phyloP scores from a whole-genome alignment of 208 protist species.

The Acanthamoeba quina region DNA sequence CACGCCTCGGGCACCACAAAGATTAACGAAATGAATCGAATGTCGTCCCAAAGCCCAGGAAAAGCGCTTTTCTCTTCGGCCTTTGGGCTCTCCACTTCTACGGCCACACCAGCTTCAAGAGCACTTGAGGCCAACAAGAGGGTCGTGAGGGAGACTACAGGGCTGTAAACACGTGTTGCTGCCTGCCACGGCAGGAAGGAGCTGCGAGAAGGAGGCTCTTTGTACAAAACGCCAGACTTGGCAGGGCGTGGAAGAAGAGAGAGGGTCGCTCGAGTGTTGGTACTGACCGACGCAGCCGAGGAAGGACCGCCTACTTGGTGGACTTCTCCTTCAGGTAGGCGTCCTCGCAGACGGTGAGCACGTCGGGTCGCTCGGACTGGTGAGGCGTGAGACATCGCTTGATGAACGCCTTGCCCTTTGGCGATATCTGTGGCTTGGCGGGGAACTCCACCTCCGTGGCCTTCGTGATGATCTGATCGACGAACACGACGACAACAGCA shows the following conservation, averaged over 20 bases:
- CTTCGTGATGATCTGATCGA: conserved; percentile 44
- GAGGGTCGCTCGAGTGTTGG: neutral
- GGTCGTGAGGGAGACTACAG: neutral
- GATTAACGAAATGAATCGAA: no score
- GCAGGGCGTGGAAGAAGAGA: neutral
- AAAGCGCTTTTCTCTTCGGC: no score
- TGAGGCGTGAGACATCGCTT: conserved; percentile 62
- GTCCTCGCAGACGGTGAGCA: conserved; percentile 74
- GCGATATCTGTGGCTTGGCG: conserved; percentile 26
- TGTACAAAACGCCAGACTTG: neutral
- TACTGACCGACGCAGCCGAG: neutral
- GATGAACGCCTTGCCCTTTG: conserved; percentile 73
- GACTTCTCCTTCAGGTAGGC: conserved; percentile 73
- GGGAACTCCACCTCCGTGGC: conserved; percentile 72
- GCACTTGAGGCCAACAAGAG: no score
- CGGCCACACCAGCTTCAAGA: neutral
- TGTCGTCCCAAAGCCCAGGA: no score
- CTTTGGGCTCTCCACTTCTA: neutral
- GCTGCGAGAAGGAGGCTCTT: neutral
- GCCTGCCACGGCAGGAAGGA: neutral
- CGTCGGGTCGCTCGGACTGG: conserved; percentile 62
- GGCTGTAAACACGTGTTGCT: neutral
- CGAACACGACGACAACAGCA: no score
- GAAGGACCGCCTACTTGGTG: neutral
- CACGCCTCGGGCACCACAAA: no score